Evolutionary conservation across 129 eudicot species (phyloP).

Genomic region (Centaurea solstitialis): DNA sequence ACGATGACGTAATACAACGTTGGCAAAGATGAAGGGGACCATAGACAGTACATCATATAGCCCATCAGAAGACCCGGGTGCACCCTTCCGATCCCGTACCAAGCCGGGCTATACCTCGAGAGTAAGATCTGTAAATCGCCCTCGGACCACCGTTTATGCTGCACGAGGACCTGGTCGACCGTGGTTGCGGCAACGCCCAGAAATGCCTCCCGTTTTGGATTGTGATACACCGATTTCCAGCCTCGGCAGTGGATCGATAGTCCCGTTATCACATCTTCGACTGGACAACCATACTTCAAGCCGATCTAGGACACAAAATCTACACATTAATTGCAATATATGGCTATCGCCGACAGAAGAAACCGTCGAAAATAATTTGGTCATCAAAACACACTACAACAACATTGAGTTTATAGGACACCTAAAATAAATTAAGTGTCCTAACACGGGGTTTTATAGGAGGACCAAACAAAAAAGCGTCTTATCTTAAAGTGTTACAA

Average conservation of each 20-base stretch:
- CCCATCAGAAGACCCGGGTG: slow-evolving; percentile 61
- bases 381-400: too few species aligned
- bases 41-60: slow-evolving; percentile 57
- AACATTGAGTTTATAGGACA: too few species aligned
- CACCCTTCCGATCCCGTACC: slow-evolving; percentile 67
- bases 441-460: too few species aligned
- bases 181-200: slow-evolving; percentile 70
- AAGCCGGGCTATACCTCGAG: slow-evolving; percentile 71
- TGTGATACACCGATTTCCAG: slow-evolving; percentile 78
- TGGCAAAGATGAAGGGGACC: slow-evolving; percentile 75
- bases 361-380: neutral
- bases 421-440: too few species aligned
- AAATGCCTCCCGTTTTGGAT: slow-evolving; percentile 62
- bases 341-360: neutral
- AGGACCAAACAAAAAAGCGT: too few species aligned
- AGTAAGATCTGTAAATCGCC: slow-evolving; percentile 70
- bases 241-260: slow-evolving; percentile 79
- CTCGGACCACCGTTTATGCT: slow-evolving; percentile 95
- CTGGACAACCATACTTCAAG: slow-evolving; percentile 77
- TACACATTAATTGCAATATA: neutral
- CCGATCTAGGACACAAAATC: slow-evolving; percentile 55
- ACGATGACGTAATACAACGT: slow-evolving; percentile 60
- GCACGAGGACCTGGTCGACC: slow-evolving; percentile 66
- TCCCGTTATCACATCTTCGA: slow-evolving; percentile 91
- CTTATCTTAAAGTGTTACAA: too few species aligned